Percentiles rank a stretch among this genome's conserved stretches.
Evolutionary conservation across 495 filamentous ascomycete genomes (phyloP).

Genomic region (Xylaria cubensis): DNA sequence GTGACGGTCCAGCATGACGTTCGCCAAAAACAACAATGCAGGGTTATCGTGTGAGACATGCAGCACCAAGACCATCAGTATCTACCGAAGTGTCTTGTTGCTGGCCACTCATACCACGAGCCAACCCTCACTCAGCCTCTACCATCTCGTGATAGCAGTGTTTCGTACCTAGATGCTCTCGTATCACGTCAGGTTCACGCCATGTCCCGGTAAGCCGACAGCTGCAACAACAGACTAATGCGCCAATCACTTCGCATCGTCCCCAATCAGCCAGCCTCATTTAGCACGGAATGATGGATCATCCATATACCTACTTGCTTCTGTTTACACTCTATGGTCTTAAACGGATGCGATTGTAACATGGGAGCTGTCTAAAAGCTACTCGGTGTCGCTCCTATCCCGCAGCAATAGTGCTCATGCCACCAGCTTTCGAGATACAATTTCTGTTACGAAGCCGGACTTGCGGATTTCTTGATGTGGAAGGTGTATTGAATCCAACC

Average conservation of each 20-base stretch:
- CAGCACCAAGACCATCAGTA: conserved; percentile 9
- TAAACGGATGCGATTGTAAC: not conserved
- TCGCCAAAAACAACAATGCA: not conserved
- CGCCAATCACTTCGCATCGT: not conserved
- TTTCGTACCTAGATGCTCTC: conserved; percentile 12
- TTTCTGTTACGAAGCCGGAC: not conserved
- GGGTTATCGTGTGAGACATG: conserved; percentile 12
- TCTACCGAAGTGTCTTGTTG: conserved; percentile 1
- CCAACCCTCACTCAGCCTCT: conserved; percentile 8
- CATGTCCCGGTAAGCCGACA: conserved; percentile 14
- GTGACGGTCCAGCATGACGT: not conserved
- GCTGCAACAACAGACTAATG: conserved; percentile 2
- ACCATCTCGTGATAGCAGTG: not conserved
- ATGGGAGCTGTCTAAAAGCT: not conserved
- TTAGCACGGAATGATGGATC: not conserved
- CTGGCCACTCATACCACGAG: not conserved
- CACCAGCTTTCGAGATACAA: not conserved
- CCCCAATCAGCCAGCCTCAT: not conserved
- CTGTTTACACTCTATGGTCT: not conserved
- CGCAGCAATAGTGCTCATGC: no score
- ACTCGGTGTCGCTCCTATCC: not conserved
- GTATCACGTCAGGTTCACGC: conserved; percentile 12
- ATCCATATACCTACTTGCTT: not conserved
- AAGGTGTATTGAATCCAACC: not conserved
- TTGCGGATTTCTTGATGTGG: not conserved